These are phyloP conservation scores for Chaetoceros tenuissimus DNA, from an alignment of 108 stramenopile genomes.

Conservation along the genomic window DNA sequence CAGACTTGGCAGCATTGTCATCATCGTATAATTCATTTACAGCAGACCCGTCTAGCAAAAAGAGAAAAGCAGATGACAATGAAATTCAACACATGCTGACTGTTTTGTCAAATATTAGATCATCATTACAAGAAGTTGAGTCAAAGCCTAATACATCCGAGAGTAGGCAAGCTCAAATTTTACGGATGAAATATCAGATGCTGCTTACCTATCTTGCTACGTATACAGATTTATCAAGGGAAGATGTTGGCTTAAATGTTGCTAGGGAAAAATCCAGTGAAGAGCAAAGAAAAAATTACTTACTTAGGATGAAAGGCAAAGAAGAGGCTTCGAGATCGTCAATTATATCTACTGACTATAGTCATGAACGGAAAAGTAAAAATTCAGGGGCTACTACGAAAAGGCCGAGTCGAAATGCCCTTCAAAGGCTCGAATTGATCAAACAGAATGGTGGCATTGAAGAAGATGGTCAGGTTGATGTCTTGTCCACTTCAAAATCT, in stretches of 20 bases:
- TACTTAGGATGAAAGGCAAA: not conserved
- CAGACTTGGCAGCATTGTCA: slow-evolving; percentile 21
- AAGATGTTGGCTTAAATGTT: not conserved
- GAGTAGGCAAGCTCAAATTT: slow-evolving; percentile 10
- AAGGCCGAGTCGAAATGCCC: too few relatives aligned
- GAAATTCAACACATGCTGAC: slow-evolving; percentile 47
- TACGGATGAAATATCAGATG: slow-evolving; percentile 3
- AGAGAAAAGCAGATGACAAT: slow-evolving; percentile 8
- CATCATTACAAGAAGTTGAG: slow-evolving; percentile 3
- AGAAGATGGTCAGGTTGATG: not conserved
- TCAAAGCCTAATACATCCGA: slow-evolving; percentile 8
- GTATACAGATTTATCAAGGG: not conserved
- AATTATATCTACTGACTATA: not conserved
- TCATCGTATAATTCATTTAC: slow-evolving; percentile 11
- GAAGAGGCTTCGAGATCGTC: too few relatives aligned
- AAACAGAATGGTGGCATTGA: not conserved
- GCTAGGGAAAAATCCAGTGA: not conserved
- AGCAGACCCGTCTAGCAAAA: slow-evolving; percentile 8
- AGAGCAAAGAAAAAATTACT: not conserved
- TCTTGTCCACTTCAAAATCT: not conserved
- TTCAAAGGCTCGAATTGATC: not conserved
- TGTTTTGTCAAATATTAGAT: slow-evolving; percentile 32
- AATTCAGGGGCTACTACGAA: not conserved
- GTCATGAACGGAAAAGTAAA: not conserved
- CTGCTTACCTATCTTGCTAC: not conserved